Base-by-base conservation (phyloP, 1,284 basidiomycete species). In the Microbotryum lychnidis-dioicae region DNA sequence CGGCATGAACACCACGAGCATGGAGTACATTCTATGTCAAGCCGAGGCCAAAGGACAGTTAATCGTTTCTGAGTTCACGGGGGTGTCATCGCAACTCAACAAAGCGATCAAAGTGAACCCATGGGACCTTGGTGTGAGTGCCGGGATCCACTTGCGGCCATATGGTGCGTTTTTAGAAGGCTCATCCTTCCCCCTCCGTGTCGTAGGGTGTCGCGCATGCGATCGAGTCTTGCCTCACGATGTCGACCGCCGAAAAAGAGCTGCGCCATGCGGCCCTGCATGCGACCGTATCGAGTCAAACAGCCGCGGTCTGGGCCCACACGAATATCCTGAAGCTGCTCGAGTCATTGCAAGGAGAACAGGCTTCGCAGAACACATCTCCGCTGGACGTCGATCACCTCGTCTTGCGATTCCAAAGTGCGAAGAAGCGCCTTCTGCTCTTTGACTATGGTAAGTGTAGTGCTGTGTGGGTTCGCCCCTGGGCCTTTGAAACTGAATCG, bases 11-110 rank as follows among this genome's bases (percentile, higher is more conserved):
- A 97, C 96, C 10, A 97, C 92, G 2, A 74, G 73, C 62, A 97
- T 97, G 93, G 94, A 97, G 77, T 97, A 76, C 76, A 89, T 96
- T 53, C 87, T 97, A 64, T 92, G 91, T 58, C 94, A 98, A 77
- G 82, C 88, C 70, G 82, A 80, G 68, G 87, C 76, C 74, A 86
- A 85, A 77, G 89, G 87, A 58, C 91, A 88, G 0, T 83, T 94
- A 58, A 88, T 98, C 60, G 79, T 98, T 51, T 91, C 88, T 73
- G 94, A 98, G 77, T 98, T 98, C 74, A 97, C 97, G 84, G 94
- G 96, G 27, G 97, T 96, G 67, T 88, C 87, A 55, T 86, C 87
- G 70, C 84, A 87, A 65, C 89, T 94, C 87, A 80, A 80, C 50
- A 83, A 89, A 50, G 87, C 91, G 12, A 79, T 92, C 51, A 83